Evolutionary conservation across 441 rosid species (phyloP), one percentile per base, ranked within the genome.

Genomic region (Capsella rubella): DNA sequence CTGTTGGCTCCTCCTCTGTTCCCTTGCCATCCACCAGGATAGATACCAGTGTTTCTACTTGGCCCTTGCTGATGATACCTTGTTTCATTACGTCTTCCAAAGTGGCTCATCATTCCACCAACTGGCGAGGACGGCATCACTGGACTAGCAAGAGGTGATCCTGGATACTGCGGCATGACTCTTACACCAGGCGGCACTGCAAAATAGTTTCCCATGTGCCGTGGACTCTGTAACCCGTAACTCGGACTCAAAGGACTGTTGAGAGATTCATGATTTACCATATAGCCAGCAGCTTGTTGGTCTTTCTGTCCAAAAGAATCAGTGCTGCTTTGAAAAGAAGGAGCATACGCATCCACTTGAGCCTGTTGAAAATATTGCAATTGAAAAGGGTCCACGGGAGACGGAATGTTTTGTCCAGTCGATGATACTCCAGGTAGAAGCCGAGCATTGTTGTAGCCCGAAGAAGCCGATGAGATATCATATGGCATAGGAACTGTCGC

Each of bases 21-120:
- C 62, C 89, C 90, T 82, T 85, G 94, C 91, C 90, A 87, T 63
- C 85, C 85, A 77, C 85, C 84, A 78, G 87, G 78, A 76, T 87
- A 83, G 11, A 81, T 70, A 71, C 87, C 89, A 9, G 78, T 84
- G 83, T 83, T 84, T 72, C 87, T 84, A 64, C 72, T 73, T 15
- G 89, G 69, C 61, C 83, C 82, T 60, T 76, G 87, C 60, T 84
- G 75, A 82, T 82, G 75, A 80, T 82, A 84, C 78, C 86, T 84
- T 27, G 81, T 78, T 27, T 89, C 94, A 80, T 71, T 84, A 59
- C 80, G 77, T 73, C 80, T 76, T 67, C 86, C 86, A 59, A 82
- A 78, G 53, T 80, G 85, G 78, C 64, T 81, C 75, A 77, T 81
- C 74, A 75, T 81, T 67, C 89, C 90, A 13, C 87, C 85, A 60